Evolutionary conservation across 192 early-diverging fungal species (phyloP).

Genomic region (Mortierella alpina): DNA sequence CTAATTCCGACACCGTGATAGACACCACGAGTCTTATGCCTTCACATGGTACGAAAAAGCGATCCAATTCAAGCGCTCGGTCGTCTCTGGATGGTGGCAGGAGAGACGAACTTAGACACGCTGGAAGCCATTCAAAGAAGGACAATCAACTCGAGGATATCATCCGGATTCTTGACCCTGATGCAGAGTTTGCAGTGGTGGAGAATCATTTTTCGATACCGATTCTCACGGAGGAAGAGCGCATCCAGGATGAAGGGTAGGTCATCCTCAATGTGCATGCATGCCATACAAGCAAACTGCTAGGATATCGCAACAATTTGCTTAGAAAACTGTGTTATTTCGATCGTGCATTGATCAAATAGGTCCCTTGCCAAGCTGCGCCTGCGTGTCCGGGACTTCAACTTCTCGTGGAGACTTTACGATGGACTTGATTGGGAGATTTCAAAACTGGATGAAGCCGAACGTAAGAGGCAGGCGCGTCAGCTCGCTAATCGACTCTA

Average conservation of each 20-base stretch:
- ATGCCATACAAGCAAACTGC: neutral
- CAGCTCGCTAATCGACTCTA: slow-evolving; percentile 45
- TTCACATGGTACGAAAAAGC: neutral
- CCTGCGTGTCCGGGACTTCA: slow-evolving; percentile 69
- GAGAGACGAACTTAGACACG: slow-evolving; percentile 1
- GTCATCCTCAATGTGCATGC: neutral
- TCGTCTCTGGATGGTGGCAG: slow-evolving; percentile 12
- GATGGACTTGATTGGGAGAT: slow-evolving; percentile 77
- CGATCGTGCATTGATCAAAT: neutral
- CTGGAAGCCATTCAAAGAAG: neutral
- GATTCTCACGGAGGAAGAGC: slow-evolving; percentile 42
- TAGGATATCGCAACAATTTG: neutral
- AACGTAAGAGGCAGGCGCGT: slow-evolving; percentile 52
- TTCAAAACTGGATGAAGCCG: slow-evolving; percentile 46
- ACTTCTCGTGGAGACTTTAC: slow-evolving; percentile 70
- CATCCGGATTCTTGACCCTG: slow-evolving; percentile 50
- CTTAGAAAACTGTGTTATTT: neutral
- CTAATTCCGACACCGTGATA: neutral
- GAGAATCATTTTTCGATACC: slow-evolving; percentile 64
- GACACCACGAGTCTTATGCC: neutral
- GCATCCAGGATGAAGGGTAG: slow-evolving; percentile 36
- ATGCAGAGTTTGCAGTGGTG: slow-evolving; percentile 40
- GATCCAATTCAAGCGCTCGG: neutral
- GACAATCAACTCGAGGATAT: slow-evolving; percentile 48
- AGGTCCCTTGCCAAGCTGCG: slow-evolving; percentile 52